These are phyloP conservation scores for Alternaria viburni DNA, from an alignment of 2,329 filamentous ascomycete species.

Conservation along the genomic window DNA sequence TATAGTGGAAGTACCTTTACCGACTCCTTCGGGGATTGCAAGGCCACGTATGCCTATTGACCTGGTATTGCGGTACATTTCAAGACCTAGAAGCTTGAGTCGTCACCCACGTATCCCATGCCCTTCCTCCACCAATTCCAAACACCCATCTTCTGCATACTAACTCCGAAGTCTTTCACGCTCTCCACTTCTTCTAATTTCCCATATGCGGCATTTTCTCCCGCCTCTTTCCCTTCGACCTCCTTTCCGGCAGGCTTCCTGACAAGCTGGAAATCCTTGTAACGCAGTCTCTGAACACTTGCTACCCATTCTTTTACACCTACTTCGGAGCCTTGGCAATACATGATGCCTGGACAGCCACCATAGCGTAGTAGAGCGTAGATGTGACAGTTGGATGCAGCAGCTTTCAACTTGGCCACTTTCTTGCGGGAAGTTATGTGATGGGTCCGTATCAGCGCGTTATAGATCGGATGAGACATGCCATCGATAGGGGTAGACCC, in stretches of 20 bases:
- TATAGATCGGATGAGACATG: slow-evolving; percentile 47
- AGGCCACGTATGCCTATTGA: too few species aligned
- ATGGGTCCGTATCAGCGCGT: slow-evolving; percentile 76
- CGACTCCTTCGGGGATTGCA: not conserved
- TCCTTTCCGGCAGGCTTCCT: slow-evolving; percentile 56
- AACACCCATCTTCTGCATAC: slow-evolving; percentile 67
- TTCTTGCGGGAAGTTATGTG: slow-evolving; percentile 85
- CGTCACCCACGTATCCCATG: slow-evolving; percentile 62
- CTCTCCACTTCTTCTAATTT: slow-evolving; percentile 64
- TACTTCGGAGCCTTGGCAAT: slow-evolving; percentile 68
- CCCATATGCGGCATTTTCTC: slow-evolving; percentile 24
- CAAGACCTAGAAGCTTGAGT: slow-evolving; percentile 11
- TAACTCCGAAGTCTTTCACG: slow-evolving; percentile 67
- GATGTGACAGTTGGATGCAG: slow-evolving; percentile 65
- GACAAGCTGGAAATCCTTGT: slow-evolving; percentile 75
- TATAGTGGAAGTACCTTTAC: not conserved
- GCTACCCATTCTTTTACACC: slow-evolving; percentile 69
- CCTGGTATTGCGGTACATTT: too few species aligned
- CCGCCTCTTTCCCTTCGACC: not conserved
- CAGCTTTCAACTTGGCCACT: slow-evolving; percentile 67
- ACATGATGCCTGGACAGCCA: slow-evolving; percentile 77
- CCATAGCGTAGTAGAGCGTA: slow-evolving; percentile 72
- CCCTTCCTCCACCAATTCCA: slow-evolving; percentile 70
- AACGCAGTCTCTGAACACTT: slow-evolving; percentile 67
- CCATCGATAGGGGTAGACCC: not conserved